Percentiles rank a stretch among this genome's conserved stretches.
Conservation (phyloP, 345 rosid species). For the Luvunga scandens region DNA sequence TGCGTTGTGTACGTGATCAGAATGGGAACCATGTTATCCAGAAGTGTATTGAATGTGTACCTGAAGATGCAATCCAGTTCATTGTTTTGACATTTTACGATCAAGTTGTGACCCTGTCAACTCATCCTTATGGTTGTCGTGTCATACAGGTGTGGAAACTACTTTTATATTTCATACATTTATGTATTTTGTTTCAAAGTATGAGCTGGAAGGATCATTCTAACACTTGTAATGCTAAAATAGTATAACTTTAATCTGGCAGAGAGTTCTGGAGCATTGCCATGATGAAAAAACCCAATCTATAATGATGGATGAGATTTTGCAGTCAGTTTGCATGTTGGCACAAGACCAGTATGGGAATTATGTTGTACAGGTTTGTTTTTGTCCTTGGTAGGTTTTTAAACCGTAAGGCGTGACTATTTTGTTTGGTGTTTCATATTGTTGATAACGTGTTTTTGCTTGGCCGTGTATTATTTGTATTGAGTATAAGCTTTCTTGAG, state of each 20-base stretch:
- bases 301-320: conserved; percentile 85
- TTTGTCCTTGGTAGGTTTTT: neutral
- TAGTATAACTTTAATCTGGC: conserved; percentile 25
- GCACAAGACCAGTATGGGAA: conserved; percentile 99
- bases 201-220: neutral
- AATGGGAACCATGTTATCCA: conserved; percentile 97
- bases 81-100: conserved; percentile 82
- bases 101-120: conserved; percentile 79
- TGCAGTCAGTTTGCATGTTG: conserved; percentile 78
- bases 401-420: neutral
- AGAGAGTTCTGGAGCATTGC: conserved; percentile 96
- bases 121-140: conserved; percentile 98
- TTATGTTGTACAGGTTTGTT: conserved; percentile 94
- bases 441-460: neutral
- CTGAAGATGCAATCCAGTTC: conserved; percentile 81
- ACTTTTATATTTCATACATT: neutral
- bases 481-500: neutral
- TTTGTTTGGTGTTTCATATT: neutral
- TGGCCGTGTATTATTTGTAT: neutral
- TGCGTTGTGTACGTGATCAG: conserved; percentile 98
- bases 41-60: conserved; percentile 93
- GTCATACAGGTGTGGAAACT: conserved; percentile 71
- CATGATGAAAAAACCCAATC: conserved; percentile 64
- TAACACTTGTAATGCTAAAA: conserved; percentile 5
- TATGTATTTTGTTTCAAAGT: conserved; percentile 3